Evolutionary conservation across 768 basidiomycete species (phyloP), one percentile per base, ranked within the genome.

Genomic region (Kwoniella pini): DNA sequence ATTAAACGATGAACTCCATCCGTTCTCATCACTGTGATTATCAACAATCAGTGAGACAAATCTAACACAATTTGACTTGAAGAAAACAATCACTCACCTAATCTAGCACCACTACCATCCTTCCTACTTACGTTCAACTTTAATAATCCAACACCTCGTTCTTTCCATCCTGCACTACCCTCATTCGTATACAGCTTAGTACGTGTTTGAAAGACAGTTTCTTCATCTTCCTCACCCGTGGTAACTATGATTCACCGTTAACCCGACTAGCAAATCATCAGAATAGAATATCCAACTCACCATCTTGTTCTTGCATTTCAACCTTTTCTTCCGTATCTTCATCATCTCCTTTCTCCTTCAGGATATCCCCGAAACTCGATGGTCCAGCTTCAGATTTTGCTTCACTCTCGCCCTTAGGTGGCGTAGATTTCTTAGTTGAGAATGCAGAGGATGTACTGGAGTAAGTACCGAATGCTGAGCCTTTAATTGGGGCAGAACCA

Each of bases 201-300:
- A 27, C 80, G 76, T 10, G 74, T 72, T 46, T 77, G 76, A 53
- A 76, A 76, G 3, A 73, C 42, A 3, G 78, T 80, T 27, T 73
- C 72, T 50, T 81, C 80, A 17, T 79, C 77, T 53, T 81, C 80
- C 59, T 81, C 80, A 9, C 80, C 80, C 0, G 80, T 81, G 21
- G 63, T 64, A 7, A 77, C 80, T 81, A 57, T 27, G 10, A 36
- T 12, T 4, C 27, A 7, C 3, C 4, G 2, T 7, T 15, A 13
- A 13, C 36, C 61, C 24, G 17, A 17, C 38, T 11, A 6, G n/a
- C 17, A 22, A 27, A 53, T 39, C 24, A n/a, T n/a, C n/a, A n/a
- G 24, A n/a, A 39, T 17, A 31, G 51, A 52, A 24, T 9, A 24
- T 4, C 33, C 7, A 31, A 72, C 78, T 67, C 46, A 80, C 80